Conservation (phyloP, 2,329 filamentous ascomycete genomes). For the Rachicladosporium sp. region DNA sequence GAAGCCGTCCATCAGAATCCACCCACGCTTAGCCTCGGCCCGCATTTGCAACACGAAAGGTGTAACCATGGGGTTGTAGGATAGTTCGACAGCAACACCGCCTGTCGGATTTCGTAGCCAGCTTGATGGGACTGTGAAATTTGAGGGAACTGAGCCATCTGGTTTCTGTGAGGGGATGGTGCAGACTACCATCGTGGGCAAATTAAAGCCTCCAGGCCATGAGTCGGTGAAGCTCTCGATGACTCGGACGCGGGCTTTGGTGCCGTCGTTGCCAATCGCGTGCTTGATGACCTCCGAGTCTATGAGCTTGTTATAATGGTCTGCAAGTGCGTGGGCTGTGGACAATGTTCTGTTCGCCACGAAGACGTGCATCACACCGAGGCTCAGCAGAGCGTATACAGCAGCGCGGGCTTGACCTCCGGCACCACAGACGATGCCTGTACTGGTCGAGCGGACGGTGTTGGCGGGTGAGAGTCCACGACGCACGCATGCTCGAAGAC, state of each 20-base stretch:
- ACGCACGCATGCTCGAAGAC: constrained; percentile 60
- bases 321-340: constrained; percentile 55
- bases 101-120: constrained; percentile 65
- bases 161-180: constrained; percentile 63
- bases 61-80: constrained; percentile 62
- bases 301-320: constrained; percentile 54
- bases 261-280: constrained; percentile 9
- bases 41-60: constrained; percentile 58
- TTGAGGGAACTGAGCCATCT: constrained; percentile 48
- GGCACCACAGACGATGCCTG: constrained; percentile 45
- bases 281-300: constrained; percentile 12
- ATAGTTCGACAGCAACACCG: constrained; percentile 59
- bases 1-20: constrained; percentile 64
- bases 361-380: constrained; percentile 64
- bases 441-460: constrained; percentile 40
- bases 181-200: constrained; percentile 62
- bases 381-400: constrained; percentile 64
- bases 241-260: constrained; percentile 38
- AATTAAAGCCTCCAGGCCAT: constrained; percentile 52
- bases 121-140: constrained; percentile 55
- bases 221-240: constrained; percentile 44
- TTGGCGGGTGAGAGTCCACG: constrained; percentile 61
- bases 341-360: constrained; percentile 58
- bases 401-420: constrained; percentile 68
- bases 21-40: constrained; percentile 46